phyloP scores from a whole-genome alignment of 202 grass and related monocot genomes.

The Tripidium arundinaceum region DNA sequence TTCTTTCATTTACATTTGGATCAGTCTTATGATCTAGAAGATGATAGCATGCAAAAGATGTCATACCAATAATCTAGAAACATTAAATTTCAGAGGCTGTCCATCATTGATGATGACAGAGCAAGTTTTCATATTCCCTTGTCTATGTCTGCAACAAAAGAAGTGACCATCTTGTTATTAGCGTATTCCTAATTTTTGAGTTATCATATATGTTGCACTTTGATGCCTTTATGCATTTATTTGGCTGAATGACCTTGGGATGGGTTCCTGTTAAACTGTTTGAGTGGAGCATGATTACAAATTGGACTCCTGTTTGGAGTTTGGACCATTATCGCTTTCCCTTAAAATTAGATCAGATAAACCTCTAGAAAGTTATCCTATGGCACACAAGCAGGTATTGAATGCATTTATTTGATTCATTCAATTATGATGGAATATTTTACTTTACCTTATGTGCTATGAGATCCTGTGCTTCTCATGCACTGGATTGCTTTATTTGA shows the following conservation, averaged over 20 bases:
- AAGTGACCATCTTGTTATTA: slow-evolving; percentile 5
- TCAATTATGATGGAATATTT: background rate
- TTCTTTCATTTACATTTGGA: slow-evolving; percentile 47
- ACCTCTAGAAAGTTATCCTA: background rate
- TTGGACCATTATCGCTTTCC: background rate
- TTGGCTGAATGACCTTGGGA: background rate
- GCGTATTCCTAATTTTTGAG: background rate
- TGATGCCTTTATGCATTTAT: background rate
- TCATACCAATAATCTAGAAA: slow-evolving; percentile 41
- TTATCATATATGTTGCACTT: background rate
- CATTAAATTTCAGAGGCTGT: slow-evolving; percentile 31
- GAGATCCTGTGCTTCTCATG: background rate
- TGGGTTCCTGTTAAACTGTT: background rate
- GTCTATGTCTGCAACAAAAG: slow-evolving; percentile 12
- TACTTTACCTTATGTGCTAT: background rate
- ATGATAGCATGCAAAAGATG: slow-evolving; percentile 33
- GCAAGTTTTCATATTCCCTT: slow-evolving; percentile 17
- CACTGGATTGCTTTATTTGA: background rate
- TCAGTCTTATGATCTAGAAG: slow-evolving; percentile 36
- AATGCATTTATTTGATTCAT: background rate
- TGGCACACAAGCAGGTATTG: background rate
- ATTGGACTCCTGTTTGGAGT: background rate
- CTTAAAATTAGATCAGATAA: background rate
- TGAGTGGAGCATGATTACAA: background rate
- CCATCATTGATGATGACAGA: slow-evolving; percentile 29